Evolutionary conservation across 192 early-diverging fungal genomes (phyloP), one percentile per base, ranked within the genome.

Genomic region (Linnemannia schmuckeri): DNA sequence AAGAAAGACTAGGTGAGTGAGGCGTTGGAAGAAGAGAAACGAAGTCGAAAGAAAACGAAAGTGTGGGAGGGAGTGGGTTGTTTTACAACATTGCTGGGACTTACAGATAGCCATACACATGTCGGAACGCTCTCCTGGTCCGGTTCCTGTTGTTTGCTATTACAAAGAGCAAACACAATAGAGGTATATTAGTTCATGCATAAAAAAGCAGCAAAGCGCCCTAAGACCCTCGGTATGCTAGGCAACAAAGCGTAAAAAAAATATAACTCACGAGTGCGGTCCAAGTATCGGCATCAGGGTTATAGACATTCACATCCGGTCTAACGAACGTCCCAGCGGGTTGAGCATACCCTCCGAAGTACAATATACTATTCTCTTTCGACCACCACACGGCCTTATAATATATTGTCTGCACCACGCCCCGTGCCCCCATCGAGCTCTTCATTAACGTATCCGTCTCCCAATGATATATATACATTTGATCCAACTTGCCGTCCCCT

Each of bases 51-150:
- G 33, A 10, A 33, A 69, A 35, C 30, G 37, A 30, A 37, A 37
- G 37, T 2, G 37, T 37, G 66, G 30, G 27, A 37, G 13, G 2
- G 4, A 6, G 27, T 30, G 35, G 13, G 15, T 33, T 70, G 6
- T n/a, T 57, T 7, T 1, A 20, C 20, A 8, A 20, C 22, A 61
- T 61, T 9, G 6, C 2, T 49, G 17, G 55, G 27, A 46, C 75
- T 66, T 77, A 77, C 75, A 68, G 54, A 77, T 40, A n/a, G 54
- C 75, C 54, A 77, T 57, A 42, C 75, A 77, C 75, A 66, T 61
- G 4, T 77, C 57, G 24, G 55, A 41, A 20, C 75, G 75, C 3
- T 4, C 27, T 18, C 35, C 47, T 40, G 75, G 75, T 10, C 24
- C 61, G 17, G 12, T 0, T 41, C 75, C 75, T 12, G 75, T 77